Evolutionary conservation across 2,329 filamentous ascomycete genomes (phyloP).

Genomic region (Xylaria sp.): DNA sequence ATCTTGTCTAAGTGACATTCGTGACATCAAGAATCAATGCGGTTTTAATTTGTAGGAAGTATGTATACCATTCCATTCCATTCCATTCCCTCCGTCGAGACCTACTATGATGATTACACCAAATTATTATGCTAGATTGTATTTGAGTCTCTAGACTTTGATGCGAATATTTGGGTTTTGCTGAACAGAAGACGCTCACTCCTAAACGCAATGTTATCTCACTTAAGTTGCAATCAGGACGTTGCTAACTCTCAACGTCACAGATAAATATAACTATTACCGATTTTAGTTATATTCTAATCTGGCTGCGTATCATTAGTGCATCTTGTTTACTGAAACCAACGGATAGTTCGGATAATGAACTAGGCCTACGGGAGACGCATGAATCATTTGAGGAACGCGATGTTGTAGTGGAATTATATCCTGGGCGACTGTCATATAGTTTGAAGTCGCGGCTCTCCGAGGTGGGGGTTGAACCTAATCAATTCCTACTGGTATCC

Average conservation of each 20-base stretch:
- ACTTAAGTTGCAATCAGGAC: not conserved
- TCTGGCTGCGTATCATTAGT: too few species aligned
- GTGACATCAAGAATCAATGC: not conserved
- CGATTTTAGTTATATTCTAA: not conserved
- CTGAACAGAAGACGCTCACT: slow-evolving; percentile 27
- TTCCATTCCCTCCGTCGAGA: slow-evolving; percentile 19
- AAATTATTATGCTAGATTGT: slow-evolving; percentile 60
- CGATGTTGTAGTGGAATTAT: not conserved
- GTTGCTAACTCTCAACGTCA: slow-evolving; percentile 16
- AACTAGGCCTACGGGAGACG: not conserved
- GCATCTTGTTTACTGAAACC: not conserved
- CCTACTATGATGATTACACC: slow-evolving; percentile 56
- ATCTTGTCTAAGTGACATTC: not conserved
- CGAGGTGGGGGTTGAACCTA: not conserved
- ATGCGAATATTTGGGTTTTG: slow-evolving; percentile 50
- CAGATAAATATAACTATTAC: slow-evolving; percentile 1
- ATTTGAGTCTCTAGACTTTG: slow-evolving; percentile 55
- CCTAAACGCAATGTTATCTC: not conserved
- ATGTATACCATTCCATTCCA: slow-evolving; percentile 24
- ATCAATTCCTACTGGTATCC: not conserved
- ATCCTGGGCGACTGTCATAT: not conserved
- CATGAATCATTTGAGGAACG: not conserved
- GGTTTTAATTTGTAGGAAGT: not conserved
- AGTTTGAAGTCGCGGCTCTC: not conserved
- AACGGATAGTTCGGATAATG: not conserved